Evolutionary conservation across 257 asterid genomes (phyloP).

Genomic region (Solanum bulbocastanum): DNA sequence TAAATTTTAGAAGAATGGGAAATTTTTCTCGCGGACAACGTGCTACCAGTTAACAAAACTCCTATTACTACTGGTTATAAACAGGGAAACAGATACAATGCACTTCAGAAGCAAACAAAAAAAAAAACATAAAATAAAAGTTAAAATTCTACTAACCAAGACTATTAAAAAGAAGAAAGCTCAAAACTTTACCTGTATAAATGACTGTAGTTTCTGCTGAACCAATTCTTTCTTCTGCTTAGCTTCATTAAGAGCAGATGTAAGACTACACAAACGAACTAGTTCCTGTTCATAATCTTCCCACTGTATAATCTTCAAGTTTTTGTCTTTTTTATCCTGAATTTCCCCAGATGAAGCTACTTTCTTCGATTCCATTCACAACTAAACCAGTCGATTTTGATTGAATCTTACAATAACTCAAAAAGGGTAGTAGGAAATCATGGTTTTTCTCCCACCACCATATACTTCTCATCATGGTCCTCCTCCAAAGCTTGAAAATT

Average conservation of each 20-base stretch:
- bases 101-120: background rate
- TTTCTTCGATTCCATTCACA: conserved; percentile 10
- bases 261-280: conserved; percentile 72
- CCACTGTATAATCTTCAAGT: conserved; percentile 54
- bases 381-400: background rate
- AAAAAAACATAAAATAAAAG: background rate
- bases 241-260: conserved; percentile 64
- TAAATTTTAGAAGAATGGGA: too few species aligned
- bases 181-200: conserved; percentile 35
- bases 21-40: too few species aligned
- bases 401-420: background rate
- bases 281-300: conserved; percentile 89
- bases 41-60: background rate
- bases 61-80: background rate
- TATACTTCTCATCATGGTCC: background rate
- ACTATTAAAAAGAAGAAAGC: background rate
- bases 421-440: background rate
- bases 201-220: conserved; percentile 49
- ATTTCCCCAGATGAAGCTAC: background rate
- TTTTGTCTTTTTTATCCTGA: conserved; percentile 1
- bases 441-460: background rate
- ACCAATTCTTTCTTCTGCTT: conserved; percentile 44
- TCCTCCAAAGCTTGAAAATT: background rate
- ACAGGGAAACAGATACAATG: background rate
- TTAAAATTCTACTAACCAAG: background rate